Conservation (phyloP, 495 filamentous ascomycete species). For the Aspergillus coremiiformis region DNA sequence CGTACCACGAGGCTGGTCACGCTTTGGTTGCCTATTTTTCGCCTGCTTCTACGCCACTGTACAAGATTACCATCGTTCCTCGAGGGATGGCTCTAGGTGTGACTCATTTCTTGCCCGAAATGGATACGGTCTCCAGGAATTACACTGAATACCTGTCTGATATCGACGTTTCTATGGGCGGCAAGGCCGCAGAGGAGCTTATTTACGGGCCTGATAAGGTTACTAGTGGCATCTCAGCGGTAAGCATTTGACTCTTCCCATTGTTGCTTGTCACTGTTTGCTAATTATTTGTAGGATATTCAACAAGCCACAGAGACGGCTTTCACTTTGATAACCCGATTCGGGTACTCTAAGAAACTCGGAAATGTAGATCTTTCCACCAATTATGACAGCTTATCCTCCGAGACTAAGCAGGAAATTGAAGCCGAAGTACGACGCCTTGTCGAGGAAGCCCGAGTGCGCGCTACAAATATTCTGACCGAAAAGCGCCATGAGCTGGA, state of each 20-base stretch:
- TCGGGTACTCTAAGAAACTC: slow-evolving; percentile 82
- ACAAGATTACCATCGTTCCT: slow-evolving; percentile 96
- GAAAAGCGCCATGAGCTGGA: slow-evolving; percentile 76
- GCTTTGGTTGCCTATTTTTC: slow-evolving; percentile 83
- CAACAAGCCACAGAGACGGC: slow-evolving; percentile 69
- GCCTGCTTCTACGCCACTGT: slow-evolving; percentile 61
- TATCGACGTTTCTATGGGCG: slow-evolving; percentile 81
- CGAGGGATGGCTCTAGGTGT: slow-evolving; percentile 78
- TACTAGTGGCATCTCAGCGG: slow-evolving; percentile 68
- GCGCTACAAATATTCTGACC: slow-evolving; percentile 62
- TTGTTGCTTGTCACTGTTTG: background rate
- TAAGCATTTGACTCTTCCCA: slow-evolving; percentile 37
- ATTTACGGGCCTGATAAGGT: slow-evolving; percentile 83
- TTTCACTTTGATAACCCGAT: slow-evolving; percentile 73
- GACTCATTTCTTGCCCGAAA: slow-evolving; percentile 76
- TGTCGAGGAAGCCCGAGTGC: slow-evolving; percentile 72
- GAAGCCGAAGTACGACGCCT: slow-evolving; percentile 79
- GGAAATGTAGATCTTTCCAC: slow-evolving; percentile 81
- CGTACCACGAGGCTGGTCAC: slow-evolving; percentile 96
- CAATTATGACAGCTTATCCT: slow-evolving; percentile 72
- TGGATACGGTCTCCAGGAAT: slow-evolving; percentile 76
- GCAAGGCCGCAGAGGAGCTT: slow-evolving; percentile 90
- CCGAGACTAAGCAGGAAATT: slow-evolving; percentile 75
- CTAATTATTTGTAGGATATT: slow-evolving; percentile 58
- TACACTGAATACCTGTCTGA: slow-evolving; percentile 60